Percentiles rank a stretch among this genome's conserved stretches.
Evolutionary conservation across 495 filamentous ascomycete genomes (phyloP).

Genomic region (Pseudevernia furfuracea): DNA sequence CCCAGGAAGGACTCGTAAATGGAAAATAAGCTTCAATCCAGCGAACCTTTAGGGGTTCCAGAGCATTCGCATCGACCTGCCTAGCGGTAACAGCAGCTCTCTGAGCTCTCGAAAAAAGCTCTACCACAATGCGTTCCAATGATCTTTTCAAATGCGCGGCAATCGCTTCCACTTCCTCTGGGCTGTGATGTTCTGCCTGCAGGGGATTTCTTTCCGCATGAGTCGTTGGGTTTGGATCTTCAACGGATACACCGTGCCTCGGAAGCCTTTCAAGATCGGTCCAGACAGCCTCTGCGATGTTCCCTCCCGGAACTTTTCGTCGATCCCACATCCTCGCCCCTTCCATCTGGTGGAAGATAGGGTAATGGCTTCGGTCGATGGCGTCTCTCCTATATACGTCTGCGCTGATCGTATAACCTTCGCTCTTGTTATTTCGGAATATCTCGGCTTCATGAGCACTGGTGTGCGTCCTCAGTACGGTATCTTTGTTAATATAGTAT

Average conservation of each 20-base stretch:
- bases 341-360: conserved; percentile 98
- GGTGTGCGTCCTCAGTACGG: conserved; percentile 86
- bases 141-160: conserved; percentile 83
- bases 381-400: conserved; percentile 96
- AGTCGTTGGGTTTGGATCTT: conserved; percentile 75
- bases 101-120: conserved; percentile 75
- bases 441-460: conserved; percentile 85
- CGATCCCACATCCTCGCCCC: conserved; percentile 88
- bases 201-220: conserved; percentile 78
- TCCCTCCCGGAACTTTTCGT: conserved; percentile 41
- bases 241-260: conserved; percentile 60
- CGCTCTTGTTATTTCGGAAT: conserved; percentile 56
- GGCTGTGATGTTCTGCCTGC: conserved; percentile 60
- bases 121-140: conserved; percentile 78
- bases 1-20: conserved; percentile 91
- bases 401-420: conserved; percentile 84
- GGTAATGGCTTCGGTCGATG: conserved; percentile 89
- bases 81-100: conserved; percentile 51
- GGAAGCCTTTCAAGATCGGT: conserved; percentile 63
- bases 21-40: conserved; percentile 97
- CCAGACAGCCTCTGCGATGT: conserved; percentile 55
- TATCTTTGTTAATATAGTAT: conserved; percentile 85
- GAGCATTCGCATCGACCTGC: conserved; percentile 36
- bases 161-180: conserved; percentile 73
- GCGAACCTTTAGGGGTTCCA: conserved; percentile 70